phyloP scores from a whole-genome alignment of 768 basidiomycete genomes.

The Dioszegia crocea region DNA sequence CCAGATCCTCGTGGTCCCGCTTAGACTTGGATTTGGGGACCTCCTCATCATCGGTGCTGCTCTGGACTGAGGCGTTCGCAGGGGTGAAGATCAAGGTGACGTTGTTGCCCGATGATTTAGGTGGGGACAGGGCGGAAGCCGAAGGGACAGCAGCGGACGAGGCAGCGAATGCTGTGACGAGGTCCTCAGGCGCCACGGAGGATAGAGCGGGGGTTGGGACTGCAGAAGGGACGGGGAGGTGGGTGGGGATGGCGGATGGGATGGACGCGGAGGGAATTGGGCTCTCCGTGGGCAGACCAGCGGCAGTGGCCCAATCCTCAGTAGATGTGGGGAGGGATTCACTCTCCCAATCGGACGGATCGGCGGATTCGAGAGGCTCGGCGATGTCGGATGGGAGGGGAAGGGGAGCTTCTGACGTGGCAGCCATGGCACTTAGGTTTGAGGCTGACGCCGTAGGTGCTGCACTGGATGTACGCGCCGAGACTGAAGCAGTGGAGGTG shows the following conservation, averaged over 20 bases:
- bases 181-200: not conserved
- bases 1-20: not conserved
- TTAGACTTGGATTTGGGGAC: not conserved
- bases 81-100: constrained; percentile 13
- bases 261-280: not conserved
- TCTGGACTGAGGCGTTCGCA: constrained; percentile 6
- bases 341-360: not conserved
- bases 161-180: constrained; percentile 9
- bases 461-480: not conserved
- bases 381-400: not conserved
- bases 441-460: constrained; percentile 4
- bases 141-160: constrained; percentile 3
- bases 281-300: not conserved
- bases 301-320: constrained; percentile 1
- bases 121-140: not conserved
- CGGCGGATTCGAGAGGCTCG: not conserved
- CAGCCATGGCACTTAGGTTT: not conserved
- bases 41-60: constrained; percentile 6
- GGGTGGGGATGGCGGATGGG: not conserved
- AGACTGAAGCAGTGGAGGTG: constrained; percentile 1
- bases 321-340: not conserved
- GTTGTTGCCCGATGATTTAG: constrained; percentile 8
- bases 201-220: constrained; percentile 2
- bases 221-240: not conserved
- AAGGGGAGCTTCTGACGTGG: not conserved